Evolutionary conservation across 2,329 filamentous ascomycete genomes (phyloP).

Genomic region (Talaromyces verruculosus): DNA sequence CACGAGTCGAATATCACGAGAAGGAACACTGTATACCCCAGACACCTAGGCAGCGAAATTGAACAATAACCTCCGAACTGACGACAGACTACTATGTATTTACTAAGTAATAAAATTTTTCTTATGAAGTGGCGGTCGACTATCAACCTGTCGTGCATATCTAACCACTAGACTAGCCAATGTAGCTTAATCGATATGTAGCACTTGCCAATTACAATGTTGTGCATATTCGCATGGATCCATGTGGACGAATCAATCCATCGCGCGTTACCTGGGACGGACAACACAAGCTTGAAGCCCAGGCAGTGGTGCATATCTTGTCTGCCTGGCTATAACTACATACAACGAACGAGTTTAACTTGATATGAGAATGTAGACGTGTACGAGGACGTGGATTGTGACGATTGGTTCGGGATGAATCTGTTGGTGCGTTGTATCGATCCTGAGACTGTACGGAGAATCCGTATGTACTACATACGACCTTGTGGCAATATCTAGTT

Average conservation of each 20-base stretch:
- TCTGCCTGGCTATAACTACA: background rate
- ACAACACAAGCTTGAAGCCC: background rate
- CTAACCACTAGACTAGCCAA: background rate
- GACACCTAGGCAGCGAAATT: background rate
- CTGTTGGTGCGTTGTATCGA: conserved; percentile 1
- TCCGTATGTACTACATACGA: background rate
- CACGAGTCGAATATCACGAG: background rate
- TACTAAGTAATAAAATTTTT: background rate
- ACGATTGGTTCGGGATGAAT: conserved; percentile 14
- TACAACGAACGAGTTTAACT: background rate
- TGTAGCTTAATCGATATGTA: conserved; percentile 6
- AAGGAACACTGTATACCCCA: background rate
- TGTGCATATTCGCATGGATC: conserved; percentile 6
- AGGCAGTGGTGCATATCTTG: background rate
- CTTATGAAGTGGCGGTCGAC: background rate
- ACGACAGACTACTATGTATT: background rate
- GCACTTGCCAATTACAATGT: conserved; percentile 5
- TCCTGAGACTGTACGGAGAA: background rate
- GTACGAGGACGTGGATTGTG: conserved; percentile 15
- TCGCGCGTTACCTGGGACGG: background rate
- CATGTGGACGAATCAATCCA: conserved; percentile 10
- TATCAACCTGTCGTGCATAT: background rate
- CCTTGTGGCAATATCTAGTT: background rate
- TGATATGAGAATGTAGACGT: background rate
- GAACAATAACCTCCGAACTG: background rate